Evolutionary conservation across 306 rosid species (phyloP).

Genomic region (Ochetophila trinervis): DNA sequence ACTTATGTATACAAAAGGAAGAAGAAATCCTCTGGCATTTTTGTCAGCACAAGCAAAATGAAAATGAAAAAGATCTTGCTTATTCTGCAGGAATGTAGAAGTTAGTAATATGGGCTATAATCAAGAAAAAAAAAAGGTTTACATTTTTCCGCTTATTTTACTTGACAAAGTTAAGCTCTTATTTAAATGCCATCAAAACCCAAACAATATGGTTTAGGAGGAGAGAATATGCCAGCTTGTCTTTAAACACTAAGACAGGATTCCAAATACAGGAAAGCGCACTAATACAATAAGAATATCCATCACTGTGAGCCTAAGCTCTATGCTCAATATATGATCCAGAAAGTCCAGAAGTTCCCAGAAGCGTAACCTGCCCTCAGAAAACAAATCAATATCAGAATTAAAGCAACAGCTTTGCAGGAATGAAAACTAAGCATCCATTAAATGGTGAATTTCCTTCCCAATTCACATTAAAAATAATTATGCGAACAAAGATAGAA

Average conservation of each 20-base stretch:
- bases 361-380: constrained; percentile 71
- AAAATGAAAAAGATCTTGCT: constrained; percentile 1
- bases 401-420: constrained; percentile 1
- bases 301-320: constrained; percentile 42
- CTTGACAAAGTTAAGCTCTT: constrained; percentile 41
- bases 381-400: constrained; percentile 18
- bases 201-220: constrained; percentile 23
- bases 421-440: constrained; percentile 9
- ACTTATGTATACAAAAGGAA: no score
- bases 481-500: neutral
- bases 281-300: constrained; percentile 30
- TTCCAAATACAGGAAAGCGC: constrained; percentile 25
- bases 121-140: constrained; percentile 4
- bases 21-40: neutral
- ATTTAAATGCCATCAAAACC: constrained; percentile 45
- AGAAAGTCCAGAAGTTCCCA: constrained; percentile 95
- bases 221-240: constrained; percentile 27
- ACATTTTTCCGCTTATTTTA: constrained; percentile 23
- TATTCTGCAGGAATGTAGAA: neutral
- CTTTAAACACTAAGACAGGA: constrained; percentile 35
- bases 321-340: constrained; percentile 95
- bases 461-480: neutral
- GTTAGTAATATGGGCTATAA: constrained; percentile 5
- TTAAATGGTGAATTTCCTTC: neutral
- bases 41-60: constrained; percentile 19